Conservation (phyloP, 176 grass and related monocot species). For the Rhynchospora breviuscula region DNA sequence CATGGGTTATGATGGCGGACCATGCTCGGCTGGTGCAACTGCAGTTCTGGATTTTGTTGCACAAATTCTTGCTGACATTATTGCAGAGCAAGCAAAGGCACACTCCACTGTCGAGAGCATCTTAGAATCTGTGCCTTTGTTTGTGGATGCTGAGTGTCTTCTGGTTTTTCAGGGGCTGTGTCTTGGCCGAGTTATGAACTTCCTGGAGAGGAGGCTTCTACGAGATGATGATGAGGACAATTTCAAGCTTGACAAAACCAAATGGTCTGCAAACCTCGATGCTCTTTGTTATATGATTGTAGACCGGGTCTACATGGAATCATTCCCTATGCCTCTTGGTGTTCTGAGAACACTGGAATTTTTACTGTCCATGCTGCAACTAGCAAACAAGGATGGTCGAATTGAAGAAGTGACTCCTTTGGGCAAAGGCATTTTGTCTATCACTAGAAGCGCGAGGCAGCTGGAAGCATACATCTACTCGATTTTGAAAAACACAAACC, state of each 20-base stretch:
- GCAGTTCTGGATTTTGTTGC: constrained; percentile 98
- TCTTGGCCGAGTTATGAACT: constrained; percentile 97
- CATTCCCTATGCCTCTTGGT: constrained; percentile 81
- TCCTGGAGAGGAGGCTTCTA: constrained; percentile 87
- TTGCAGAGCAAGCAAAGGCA: constrained; percentile 82
- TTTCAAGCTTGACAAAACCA: constrained; percentile 77
- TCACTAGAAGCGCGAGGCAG: constrained; percentile 76
- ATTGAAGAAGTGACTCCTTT: constrained; percentile 80
- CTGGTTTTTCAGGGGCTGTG: constrained; percentile 97
- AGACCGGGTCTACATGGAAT: constrained; percentile 94
- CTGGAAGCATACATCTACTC: constrained; percentile 96
- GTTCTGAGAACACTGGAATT: constrained; percentile 84
- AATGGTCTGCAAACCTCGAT: constrained; percentile 90
- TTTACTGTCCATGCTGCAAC: constrained; percentile 91
- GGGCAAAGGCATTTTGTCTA: constrained; percentile 92
- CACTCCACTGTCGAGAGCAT: constrained; percentile 74
- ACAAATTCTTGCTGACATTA: constrained; percentile 88
- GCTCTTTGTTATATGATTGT: constrained; percentile 94
- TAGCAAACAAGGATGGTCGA: constrained; percentile 94
- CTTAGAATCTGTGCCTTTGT: constrained; percentile 82
- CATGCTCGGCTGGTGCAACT: constrained; percentile 93
- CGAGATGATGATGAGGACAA: constrained; percentile 93
- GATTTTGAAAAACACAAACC: constrained; percentile 96
- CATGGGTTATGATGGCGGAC: constrained; percentile 90
- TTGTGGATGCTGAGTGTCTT: constrained; percentile 73